Evolutionary conservation across 2,329 filamentous ascomycete species (phyloP).

Genomic region (Apiospora arundinis): DNA sequence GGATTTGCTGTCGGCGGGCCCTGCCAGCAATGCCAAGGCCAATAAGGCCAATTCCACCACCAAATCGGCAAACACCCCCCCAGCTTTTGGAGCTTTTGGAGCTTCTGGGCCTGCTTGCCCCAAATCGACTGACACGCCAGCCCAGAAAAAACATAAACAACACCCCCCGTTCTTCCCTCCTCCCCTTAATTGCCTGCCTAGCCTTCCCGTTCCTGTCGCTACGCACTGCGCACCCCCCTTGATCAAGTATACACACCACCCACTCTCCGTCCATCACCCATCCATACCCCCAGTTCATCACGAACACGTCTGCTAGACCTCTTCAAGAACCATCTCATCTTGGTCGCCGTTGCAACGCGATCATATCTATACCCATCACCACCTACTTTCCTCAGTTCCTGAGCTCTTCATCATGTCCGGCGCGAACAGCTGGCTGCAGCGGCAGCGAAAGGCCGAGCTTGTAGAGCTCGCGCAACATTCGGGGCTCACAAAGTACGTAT

Average conservation of each 20-base stretch:
- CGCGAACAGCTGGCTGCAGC: conserved; percentile 75
- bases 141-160: conserved; percentile 15
- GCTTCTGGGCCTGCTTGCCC: not conserved
- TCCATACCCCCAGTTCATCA: conserved; percentile 8
- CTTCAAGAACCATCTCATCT: conserved; percentile 35
- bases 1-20: conserved; percentile 6
- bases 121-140: not conserved
- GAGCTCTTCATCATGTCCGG: conserved; percentile 61
- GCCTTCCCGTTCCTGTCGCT: conserved; percentile 5
- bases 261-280: not conserved
- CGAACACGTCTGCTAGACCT: not conserved
- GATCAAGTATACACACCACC: conserved; percentile 15
- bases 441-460: conserved; percentile 83
- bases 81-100: too few species aligned
- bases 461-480: conserved; percentile 74
- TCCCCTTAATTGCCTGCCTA: not conserved
- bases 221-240: conserved; percentile 10
- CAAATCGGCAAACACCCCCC: not conserved
- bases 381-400: conserved; percentile 11
- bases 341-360: conserved; percentile 43
- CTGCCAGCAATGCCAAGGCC: not conserved
- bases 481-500: conserved; percentile 74
- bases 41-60: not conserved
- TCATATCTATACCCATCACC: conserved; percentile 33
- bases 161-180: not conserved